Conservation (phyloP, 441 rosid genomes). For the Pelargonium fulgidum region DNA sequence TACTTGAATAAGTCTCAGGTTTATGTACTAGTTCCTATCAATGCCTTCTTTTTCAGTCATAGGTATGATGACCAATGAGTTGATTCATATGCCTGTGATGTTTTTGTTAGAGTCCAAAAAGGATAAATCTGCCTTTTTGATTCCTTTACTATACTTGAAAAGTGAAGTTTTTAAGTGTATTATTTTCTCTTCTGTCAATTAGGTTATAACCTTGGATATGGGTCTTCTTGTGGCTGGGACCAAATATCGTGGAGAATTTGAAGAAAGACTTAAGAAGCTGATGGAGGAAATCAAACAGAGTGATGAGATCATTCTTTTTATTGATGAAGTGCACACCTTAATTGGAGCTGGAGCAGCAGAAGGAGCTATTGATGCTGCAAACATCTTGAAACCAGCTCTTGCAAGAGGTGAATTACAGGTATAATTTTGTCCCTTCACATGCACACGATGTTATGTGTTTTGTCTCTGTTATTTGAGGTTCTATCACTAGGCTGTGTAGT, state of each 20-base stretch:
- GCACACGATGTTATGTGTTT: not conserved
- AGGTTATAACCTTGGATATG: conserved; percentile 92
- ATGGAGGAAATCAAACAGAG: conserved; percentile 82
- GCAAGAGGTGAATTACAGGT: conserved; percentile 97
- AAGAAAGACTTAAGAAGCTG: conserved; percentile 83
- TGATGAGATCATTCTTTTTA: conserved; percentile 75
- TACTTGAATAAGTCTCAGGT: not conserved
- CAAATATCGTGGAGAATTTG: conserved; percentile 94
- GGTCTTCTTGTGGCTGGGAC: conserved; percentile 98
- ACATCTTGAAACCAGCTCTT: conserved; percentile 89
- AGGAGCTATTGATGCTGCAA: conserved; percentile 96
- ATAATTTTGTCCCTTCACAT: not conserved
- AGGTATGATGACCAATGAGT: too few relatives aligned
- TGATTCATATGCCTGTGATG: not conserved
- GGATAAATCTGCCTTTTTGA: too few relatives aligned
- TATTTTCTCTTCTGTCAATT: not conserved
- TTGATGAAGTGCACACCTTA: conserved; percentile 93
- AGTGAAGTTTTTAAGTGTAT: conserved; percentile 16
- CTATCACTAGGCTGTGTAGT: not conserved
- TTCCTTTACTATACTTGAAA: not conserved
- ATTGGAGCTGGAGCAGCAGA: conserved; percentile 94
- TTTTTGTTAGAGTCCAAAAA: too few relatives aligned
- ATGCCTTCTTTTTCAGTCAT: too few relatives aligned
- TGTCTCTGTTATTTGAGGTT: not conserved
- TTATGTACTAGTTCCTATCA: too few relatives aligned